phyloP scores from a whole-genome alignment of 805 yeast genomes.

The Yamadazyma phyllophila region DNA sequence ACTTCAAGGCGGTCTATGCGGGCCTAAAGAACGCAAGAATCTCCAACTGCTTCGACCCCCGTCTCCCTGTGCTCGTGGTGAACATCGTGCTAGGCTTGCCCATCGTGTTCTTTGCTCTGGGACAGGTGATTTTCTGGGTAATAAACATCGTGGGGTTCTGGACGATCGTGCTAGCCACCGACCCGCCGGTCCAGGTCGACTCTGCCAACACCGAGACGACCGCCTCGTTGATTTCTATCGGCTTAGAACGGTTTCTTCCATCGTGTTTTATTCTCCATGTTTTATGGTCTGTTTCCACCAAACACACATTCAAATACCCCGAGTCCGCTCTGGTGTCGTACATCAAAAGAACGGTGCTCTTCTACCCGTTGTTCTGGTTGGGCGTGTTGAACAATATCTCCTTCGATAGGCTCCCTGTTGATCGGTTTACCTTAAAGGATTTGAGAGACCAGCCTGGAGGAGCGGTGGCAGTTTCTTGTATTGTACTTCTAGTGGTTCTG shows the following conservation, averaged over 20 bases:
- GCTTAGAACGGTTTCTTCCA: conserved; percentile 75
- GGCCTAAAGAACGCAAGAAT: conserved; percentile 15
- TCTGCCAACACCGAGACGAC: conserved; percentile 51
- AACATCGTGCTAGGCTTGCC: conserved; percentile 66
- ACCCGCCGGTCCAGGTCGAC: conserved; percentile 69
- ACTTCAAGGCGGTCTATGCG: conserved; percentile 45
- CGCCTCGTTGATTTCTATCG: conserved; percentile 65
- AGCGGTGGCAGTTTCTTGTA: conserved; percentile 53
- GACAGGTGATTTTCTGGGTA: conserved; percentile 53
- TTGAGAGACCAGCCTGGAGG: conserved; percentile 78
- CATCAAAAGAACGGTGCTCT: conserved; percentile 46
- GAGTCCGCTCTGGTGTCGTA: conserved; percentile 28
- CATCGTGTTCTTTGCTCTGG: conserved; percentile 51
- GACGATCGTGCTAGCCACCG: conserved; percentile 73
- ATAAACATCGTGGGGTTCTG: conserved; percentile 69
- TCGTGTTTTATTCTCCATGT: conserved; percentile 66
- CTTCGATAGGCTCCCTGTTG: conserved; percentile 85
- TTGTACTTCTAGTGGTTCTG: conserved; percentile 43
- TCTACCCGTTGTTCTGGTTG: conserved; percentile 83
- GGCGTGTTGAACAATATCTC: conserved; percentile 85
- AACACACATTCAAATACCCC: conserved; percentile 41
- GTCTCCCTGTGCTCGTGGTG: conserved; percentile 52
- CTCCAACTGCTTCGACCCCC: conserved; percentile 66
- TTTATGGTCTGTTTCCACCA: conserved; percentile 59
- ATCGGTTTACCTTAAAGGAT: conserved; percentile 72